Conservation (phyloP, 495 filamentous ascomycete species). For the Rostrohypoxylon terebratum region DNA sequence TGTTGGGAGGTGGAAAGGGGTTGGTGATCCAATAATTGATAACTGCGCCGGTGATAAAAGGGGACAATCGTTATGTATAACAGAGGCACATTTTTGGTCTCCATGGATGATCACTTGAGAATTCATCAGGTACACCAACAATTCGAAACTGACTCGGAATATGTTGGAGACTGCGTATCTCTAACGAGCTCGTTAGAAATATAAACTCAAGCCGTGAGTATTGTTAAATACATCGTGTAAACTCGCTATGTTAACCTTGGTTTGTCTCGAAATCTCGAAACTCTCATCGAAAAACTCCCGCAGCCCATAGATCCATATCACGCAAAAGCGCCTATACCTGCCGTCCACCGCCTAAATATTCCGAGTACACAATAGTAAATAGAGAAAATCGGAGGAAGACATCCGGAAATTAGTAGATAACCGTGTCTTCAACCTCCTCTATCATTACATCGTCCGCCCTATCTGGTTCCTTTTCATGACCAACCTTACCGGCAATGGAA, state of each 20-base stretch:
- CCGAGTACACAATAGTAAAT: conserved; percentile 6
- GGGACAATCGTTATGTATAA: background rate
- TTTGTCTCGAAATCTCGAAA: conserved; percentile 41
- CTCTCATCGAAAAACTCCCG: conserved; percentile 21
- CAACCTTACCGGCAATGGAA: conserved; percentile 49
- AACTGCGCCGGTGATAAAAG: background rate
- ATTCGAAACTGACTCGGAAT: background rate
- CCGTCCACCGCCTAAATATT: conserved; percentile 11
- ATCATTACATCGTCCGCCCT: conserved; percentile 78
- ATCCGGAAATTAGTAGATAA: conserved; percentile 74
- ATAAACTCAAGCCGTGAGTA: background rate
- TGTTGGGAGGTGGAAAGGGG: background rate
- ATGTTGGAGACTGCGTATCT: background rate
- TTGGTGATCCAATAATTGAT: conserved; percentile 8
- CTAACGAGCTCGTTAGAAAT: conserved; percentile 5
- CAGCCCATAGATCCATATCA: conserved; percentile 18
- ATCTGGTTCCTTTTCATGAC: conserved; percentile 62
- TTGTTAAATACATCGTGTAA: conserved; percentile 1
- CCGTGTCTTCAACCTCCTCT: conserved; percentile 84
- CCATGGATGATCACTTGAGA: conserved; percentile 1
- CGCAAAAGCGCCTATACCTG: conserved; percentile 26
- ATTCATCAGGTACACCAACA: background rate
- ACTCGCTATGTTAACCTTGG: conserved; percentile 21
- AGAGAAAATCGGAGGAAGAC: conserved; percentile 20
- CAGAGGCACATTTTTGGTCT: background rate